Evolutionary conservation across 2,329 filamentous ascomycete genomes (phyloP), one percentile per base, ranked within the genome.

Genomic region (Chlorencoelia australis): DNA sequence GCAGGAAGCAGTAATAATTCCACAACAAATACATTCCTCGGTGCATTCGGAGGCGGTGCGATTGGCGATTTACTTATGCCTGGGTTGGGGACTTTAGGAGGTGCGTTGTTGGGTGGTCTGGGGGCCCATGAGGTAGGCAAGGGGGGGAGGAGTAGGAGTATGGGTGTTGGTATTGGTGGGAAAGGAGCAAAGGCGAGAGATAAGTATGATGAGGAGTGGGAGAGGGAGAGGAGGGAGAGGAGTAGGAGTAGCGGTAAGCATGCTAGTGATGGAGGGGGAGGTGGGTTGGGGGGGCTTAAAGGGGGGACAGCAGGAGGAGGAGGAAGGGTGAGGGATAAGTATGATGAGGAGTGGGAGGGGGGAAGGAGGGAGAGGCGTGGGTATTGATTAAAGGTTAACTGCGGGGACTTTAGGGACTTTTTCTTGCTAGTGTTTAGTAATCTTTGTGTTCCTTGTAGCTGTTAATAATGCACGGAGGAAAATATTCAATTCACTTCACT

Each of bases 31-130:
- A 48, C 46, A 18, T 50, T 50, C 21, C 25, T 49, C 4, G 48
- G 48, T 7, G 45, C 45, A 6, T 40, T 49, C 36, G 46, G 48
- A 2, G 48, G 48, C 3, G 35, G 43, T 1, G 39, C 40, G 4
- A 40, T 50, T 20, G 48, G 48, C 1, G 48, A 50, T 41, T 36
- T 43, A 27, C 48, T 50, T 16, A 42, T 48, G 14, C 48, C 48
- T 25, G 45, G 48, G 2, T 24, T 49, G 13, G 48, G 48, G 2
- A 50, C 46, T 4, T 8, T 50, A 2, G 48, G 48, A 3, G 48
- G 48, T 15, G 44, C 46, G 30, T 14, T 50, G 16, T 20, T 50
- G 14, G 48, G 48, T 19, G 46, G 46, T 0, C 42, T 8, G 41
- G 43, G 7, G 48, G 48, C 7, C 40, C 27, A 44, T 29, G 42